phyloP scores from a whole-genome alignment of 768 basidiomycete species.

The Lentinula edodes region DNA sequence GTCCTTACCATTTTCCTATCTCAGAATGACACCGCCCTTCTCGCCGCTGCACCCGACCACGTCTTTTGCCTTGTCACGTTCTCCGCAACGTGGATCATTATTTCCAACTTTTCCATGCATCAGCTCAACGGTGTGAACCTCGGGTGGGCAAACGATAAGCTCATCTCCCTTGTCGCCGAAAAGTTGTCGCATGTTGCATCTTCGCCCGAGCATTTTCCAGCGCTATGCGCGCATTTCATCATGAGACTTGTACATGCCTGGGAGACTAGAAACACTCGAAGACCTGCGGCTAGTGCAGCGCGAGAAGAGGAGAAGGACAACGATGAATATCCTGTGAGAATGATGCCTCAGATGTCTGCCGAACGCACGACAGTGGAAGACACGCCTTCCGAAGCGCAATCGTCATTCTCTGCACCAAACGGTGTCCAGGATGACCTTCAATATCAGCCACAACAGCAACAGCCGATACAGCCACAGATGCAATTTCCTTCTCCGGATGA shows the following conservation, averaged over 20 bases:
- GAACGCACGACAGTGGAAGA: background rate
- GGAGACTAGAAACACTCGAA: constrained; percentile 13
- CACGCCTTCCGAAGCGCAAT: background rate
- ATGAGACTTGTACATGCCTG: constrained; percentile 23
- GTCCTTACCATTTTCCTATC: constrained; percentile 29
- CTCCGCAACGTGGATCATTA: constrained; percentile 36
- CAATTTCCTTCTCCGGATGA: background rate
- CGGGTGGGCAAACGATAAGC: constrained; percentile 30
- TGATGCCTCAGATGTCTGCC: constrained; percentile 1
- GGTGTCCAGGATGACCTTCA: background rate
- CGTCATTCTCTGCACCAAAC: background rate
- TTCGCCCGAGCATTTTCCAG: constrained; percentile 33
- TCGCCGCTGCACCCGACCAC: constrained; percentile 36
- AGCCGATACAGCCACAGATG: background rate
- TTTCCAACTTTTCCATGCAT: constrained; percentile 34
- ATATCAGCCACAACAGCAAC: background rate
- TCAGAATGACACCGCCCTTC: constrained; percentile 24
- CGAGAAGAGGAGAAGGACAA: background rate
- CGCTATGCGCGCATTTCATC: constrained; percentile 37
- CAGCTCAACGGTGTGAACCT: constrained; percentile 28
- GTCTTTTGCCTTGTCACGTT: constrained; percentile 37
- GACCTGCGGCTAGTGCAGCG: background rate
- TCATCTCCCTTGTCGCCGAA: constrained; percentile 29
- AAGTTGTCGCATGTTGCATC: constrained; percentile 27
- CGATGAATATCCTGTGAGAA: background rate